phyloP scores from a whole-genome alignment of 108 stramenopile genomes.

The Seminavis robusta region DNA sequence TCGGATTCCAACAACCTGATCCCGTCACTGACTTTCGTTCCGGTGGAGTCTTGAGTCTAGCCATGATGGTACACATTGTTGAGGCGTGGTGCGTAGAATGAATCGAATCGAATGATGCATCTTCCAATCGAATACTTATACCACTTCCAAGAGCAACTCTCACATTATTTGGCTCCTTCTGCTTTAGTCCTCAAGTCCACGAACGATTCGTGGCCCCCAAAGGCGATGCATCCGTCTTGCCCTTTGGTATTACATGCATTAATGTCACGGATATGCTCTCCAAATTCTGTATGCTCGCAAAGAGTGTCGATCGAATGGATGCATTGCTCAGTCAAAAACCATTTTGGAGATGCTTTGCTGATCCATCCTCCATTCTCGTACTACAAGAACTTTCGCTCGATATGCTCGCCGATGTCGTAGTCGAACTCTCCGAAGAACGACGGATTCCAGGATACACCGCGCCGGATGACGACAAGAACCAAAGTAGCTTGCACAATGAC shows the following conservation, averaged over 20 bases:
- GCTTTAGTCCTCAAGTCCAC: slow-evolving; percentile 20
- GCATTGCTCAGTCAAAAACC: slow-evolving; percentile 78
- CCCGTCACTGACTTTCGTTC: slow-evolving; percentile 89
- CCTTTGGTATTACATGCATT: slow-evolving; percentile 86
- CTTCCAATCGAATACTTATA: not conserved
- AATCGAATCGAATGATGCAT: not conserved
- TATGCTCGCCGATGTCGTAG: slow-evolving; percentile 75
- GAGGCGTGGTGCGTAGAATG: too few relatives aligned
- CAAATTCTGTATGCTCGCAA: slow-evolving; percentile 79
- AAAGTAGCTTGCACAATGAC: slow-evolving; percentile 16
- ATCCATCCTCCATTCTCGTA: slow-evolving; percentile 78
- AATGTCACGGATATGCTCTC: slow-evolving; percentile 88
- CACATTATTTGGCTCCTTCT: not conserved
- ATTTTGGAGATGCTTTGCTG: slow-evolving; percentile 89
- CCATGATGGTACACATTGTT: slow-evolving; percentile 80
- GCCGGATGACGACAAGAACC: slow-evolving; percentile 12
- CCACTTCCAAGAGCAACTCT: not conserved
- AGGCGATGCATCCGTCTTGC: slow-evolving; percentile 71
- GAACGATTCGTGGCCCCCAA: slow-evolving; percentile 20
- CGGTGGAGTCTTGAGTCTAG: slow-evolving; percentile 77
- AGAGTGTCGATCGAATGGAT: slow-evolving; percentile 82
- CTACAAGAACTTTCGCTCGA: slow-evolving; percentile 75
- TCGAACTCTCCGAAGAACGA: slow-evolving; percentile 44
- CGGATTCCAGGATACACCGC: slow-evolving; percentile 17
- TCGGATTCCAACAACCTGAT: slow-evolving; percentile 86